phyloP scores from a whole-genome alignment of 2,329 filamentous ascomycete genomes.

The Botrytis porri region DNA sequence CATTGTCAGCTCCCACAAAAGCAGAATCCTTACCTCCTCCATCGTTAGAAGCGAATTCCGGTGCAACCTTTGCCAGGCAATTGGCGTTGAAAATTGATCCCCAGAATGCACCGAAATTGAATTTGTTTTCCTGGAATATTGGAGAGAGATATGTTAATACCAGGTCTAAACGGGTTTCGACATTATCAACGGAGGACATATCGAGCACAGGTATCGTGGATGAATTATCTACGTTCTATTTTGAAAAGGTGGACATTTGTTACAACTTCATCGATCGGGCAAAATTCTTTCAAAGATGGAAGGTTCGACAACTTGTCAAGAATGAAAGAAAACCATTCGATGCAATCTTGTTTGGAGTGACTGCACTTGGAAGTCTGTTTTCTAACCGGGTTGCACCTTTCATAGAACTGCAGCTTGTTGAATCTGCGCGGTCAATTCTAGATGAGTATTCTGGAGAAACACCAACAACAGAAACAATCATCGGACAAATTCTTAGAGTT shows the following conservation, averaged over 20 bases:
- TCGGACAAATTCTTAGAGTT: slow-evolving; percentile 27
- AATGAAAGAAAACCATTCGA: slow-evolving; percentile 37
- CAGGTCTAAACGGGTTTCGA: background rate
- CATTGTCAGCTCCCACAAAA: background rate
- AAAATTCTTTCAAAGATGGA: slow-evolving; percentile 10
- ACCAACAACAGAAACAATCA: slow-evolving; percentile 28
- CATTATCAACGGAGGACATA: background rate
- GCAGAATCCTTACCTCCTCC: background rate
- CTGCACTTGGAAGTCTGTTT: slow-evolving; percentile 39
- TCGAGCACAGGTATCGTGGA: slow-evolving; percentile 8
- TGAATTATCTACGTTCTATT: slow-evolving; percentile 29
- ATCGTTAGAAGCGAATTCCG: slow-evolving; percentile 6
- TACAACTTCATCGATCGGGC: slow-evolving; percentile 16
- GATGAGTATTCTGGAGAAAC: slow-evolving; percentile 13
- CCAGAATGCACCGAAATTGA: slow-evolving; percentile 36
- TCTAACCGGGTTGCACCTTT: slow-evolving; percentile 25
- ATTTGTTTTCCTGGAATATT: slow-evolving; percentile 41
- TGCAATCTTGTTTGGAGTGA: slow-evolving; percentile 37
- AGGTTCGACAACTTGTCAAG: slow-evolving; percentile 1
- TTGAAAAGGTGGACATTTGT: slow-evolving; percentile 23
- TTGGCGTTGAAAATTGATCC: slow-evolving; percentile 6
- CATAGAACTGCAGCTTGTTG: slow-evolving; percentile 34
- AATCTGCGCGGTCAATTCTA: slow-evolving; percentile 23
- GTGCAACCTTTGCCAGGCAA: background rate
- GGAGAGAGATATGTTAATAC: slow-evolving; percentile 29